Evolutionary conservation across 441 rosid genomes (phyloP).

Genomic region (Melianthus villosus): DNA sequence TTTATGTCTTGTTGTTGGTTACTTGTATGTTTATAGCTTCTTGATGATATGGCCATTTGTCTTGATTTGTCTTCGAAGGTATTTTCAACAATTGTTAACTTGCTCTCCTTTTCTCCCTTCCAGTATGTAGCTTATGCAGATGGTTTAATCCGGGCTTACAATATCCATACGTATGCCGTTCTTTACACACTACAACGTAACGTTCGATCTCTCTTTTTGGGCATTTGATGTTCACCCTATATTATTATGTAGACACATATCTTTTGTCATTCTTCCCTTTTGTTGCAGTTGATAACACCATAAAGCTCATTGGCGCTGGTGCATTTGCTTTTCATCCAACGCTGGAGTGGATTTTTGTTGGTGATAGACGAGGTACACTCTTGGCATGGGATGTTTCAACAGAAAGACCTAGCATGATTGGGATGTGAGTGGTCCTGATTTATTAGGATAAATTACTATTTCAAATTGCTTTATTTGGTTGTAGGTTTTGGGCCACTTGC

Average conservation of each 20-base stretch:
- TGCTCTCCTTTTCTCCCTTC: constrained; percentile 15
- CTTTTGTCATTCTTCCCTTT: constrained; percentile 8
- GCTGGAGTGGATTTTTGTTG: constrained; percentile 95
- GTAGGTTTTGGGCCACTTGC: too few species aligned
- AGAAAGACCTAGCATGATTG: constrained; percentile 92
- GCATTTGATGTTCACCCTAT: constrained; percentile 1
- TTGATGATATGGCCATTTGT: background rate
- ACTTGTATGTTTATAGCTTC: background rate
- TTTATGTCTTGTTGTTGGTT: constrained; percentile 4
- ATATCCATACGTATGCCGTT: constrained; percentile 88
- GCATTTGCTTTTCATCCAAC: constrained; percentile 95
- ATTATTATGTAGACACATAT: too few species aligned
- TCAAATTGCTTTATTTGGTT: too few species aligned
- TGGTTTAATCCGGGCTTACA: constrained; percentile 94
- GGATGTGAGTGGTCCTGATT: constrained; percentile 48
- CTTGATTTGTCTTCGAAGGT: too few species aligned
- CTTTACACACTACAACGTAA: constrained; percentile 77
- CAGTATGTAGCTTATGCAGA: constrained; percentile 99
- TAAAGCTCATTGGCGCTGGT: constrained; percentile 87
- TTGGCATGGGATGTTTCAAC: constrained; percentile 99
- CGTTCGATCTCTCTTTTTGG: background rate
- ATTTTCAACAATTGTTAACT: constrained; percentile 5
- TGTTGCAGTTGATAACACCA: constrained; percentile 88
- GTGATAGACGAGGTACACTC: constrained; percentile 95
- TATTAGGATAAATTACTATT: background rate